Base-by-base conservation (phyloP, 164 flowering plant genomes). In the Magnolia changhungtana region DNA sequence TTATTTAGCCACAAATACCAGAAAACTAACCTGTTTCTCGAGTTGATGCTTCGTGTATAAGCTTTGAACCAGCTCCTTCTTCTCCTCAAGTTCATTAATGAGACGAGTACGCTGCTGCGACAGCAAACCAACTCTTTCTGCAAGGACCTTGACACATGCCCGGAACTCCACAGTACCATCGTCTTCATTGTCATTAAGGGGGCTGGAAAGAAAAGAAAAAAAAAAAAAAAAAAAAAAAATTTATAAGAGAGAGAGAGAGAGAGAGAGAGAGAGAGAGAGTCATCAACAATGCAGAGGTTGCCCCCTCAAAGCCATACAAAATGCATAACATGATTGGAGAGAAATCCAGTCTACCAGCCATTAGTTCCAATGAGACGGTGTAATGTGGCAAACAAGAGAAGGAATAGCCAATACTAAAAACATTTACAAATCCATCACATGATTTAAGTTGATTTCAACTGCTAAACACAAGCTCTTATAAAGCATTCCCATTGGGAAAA, bases 81-180 rank as follows among this genome's bases (percentile, higher is more conserved):
- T 96, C 77, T 93, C 98, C 80, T 94, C 98, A 80, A 93, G 79
- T 78, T 94, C 98, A 85, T 91, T 92, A 23, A 74, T 79, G 67
- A 92, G 91, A 78, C 80, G 91, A 24, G 88, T 82, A 16, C 96
- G 91, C 55, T 89, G 93, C 82, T 88, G 89, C 14, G 90, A 86
- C 78, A 96, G 83, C 78, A 85, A 75, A 74, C 89, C 79, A 76
- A 94, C 97, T 88, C 80, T 96, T n/a, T 96, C 98, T 21, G 97
- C 96, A 71, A 96, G 95, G 77, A 89, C 87, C 49, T 83, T 84
- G 37, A 94, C 82, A 78, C 96, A 91, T 69, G 89, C 89, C 23
- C 90, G 89, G 78, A 96, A 90, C 81, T 94, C 98, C 61, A 83
- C 85, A 50, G 89, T 82, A 69, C 83, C 86, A 77, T 93, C 98